Base-by-base conservation (phyloP, 331 rosid genomes). In the Erythrophleum ivorense region DNA sequence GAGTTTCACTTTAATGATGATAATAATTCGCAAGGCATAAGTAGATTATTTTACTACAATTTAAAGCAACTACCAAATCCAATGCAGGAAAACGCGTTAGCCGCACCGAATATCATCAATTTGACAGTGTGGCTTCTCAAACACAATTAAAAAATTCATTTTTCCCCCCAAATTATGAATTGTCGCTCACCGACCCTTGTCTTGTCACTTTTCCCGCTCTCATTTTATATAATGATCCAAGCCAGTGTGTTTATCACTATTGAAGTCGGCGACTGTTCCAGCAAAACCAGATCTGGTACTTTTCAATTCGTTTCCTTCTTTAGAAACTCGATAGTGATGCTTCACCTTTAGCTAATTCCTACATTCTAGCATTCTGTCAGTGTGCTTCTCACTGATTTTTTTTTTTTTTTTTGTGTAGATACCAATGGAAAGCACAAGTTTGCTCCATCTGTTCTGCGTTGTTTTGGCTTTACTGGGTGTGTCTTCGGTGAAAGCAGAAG, bases 401-500 rank as follows among this genome's bases (percentile, higher is more conserved):
- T 16, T 72, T 18, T 74, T 10, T 64, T 4, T 15, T 13, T 63
- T 75, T 76, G 29, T 84, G 90, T 81, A 88, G 95, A 64, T 77
- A 41, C 86, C 43, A 85, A 92, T 94, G 98, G 88, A 84, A 75
- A 85, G 80, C 68, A 81, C 38, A 71, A 36, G 79, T 73, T 84
- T 89, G 87, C 62, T 85, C 43, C 81, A 7, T 38, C 14, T 86
- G 78, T 55, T 87, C 38, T 81, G 59, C 86, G 85, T 86, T 53
- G 83, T 80, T 82, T 36, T 87, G 50, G 86, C 86, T 60, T 41
- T 88, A 83, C 43, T 89, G 71, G 54, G 87, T 73, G 78, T 81
- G 33, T 85, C 76, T 75, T 50, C 78, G 73, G 94, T 88, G 72
- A 78, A 84, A 78, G 97, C 94, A 58, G 99, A 95, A 24, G 89